Conservation (phyloP, 2,329 filamentous ascomycete genomes). For the Phyllosticta citrichinensis region DNA sequence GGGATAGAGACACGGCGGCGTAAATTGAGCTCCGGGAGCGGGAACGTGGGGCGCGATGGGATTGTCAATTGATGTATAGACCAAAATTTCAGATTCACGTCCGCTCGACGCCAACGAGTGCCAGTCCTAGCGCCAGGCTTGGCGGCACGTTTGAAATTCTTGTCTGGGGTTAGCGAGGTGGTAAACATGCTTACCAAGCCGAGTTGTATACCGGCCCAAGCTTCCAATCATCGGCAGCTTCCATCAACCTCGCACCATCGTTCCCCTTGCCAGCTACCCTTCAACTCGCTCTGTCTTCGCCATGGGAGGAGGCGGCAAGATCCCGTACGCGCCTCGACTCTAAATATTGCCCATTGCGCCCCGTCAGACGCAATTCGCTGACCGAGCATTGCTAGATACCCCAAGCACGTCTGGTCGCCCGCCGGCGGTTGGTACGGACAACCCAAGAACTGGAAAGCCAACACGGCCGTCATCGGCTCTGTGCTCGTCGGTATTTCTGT, state of each 20-base stretch:
- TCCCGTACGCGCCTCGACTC: constrained; percentile 44
- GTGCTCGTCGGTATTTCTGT: constrained; percentile 59
- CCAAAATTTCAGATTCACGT: constrained; percentile 10
- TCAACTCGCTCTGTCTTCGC: constrained; percentile 11
- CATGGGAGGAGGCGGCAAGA: constrained; percentile 52
- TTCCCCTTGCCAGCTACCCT: background rate
- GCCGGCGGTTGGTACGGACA: constrained; percentile 96
- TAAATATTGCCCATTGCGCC: constrained; percentile 4
- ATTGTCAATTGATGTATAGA: constrained; percentile 8
- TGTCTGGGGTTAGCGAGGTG: background rate
- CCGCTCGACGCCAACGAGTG: constrained; percentile 7
- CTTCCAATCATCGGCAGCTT: constrained; percentile 2
- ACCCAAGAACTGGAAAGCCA: constrained; percentile 87
- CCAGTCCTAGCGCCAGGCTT: constrained; percentile 1
- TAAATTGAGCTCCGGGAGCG: background rate
- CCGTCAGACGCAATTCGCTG: constrained; percentile 3
- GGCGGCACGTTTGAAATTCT: background rate
- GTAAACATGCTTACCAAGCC: constrained; percentile 11
- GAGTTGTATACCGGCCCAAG: constrained; percentile 11
- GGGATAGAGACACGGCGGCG: background rate
- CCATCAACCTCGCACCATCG: constrained; percentile 3
- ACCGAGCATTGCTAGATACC: constrained; percentile 54
- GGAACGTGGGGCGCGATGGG: constrained; percentile 2
- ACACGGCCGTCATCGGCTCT: constrained; percentile 68
- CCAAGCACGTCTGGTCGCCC: constrained; percentile 99